Percentiles rank a stretch among this genome's conserved stretches.
These are phyloP conservation scores for Sporothrix variecibatus DNA, from an alignment of 2,329 filamentous ascomycete genomes.

Conservation along the genomic window DNA sequence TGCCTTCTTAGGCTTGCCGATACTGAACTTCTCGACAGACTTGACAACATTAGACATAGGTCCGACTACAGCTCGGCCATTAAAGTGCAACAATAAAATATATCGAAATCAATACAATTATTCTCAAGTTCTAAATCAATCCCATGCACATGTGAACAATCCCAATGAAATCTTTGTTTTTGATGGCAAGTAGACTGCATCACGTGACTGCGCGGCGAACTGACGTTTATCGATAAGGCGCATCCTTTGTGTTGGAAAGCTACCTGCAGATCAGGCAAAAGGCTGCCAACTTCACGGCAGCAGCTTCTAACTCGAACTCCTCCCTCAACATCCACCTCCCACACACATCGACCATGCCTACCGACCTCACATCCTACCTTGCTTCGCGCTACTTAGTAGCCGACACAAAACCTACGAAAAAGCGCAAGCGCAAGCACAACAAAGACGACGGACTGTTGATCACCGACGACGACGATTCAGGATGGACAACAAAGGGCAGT, in stretches of 20 bases:
- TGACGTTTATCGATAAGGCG: slow-evolving; percentile 16
- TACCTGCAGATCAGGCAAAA: not conserved
- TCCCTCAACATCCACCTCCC: not conserved
- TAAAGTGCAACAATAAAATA: not conserved
- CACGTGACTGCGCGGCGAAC: slow-evolving; percentile 17
- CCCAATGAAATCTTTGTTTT: not conserved
- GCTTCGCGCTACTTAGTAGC: slow-evolving; percentile 86
- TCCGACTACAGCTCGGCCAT: not conserved
- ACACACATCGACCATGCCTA: slow-evolving; percentile 47
- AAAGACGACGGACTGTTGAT: slow-evolving; percentile 57
- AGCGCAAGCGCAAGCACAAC: slow-evolving; percentile 62
- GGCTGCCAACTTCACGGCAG: not conserved
- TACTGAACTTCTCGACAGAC: not conserved
- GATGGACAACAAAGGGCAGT: slow-evolving; percentile 47
- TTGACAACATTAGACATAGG: not conserved
- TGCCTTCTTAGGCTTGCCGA: not conserved
- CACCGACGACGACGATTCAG: slow-evolving; percentile 62
- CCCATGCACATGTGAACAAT: not conserved
- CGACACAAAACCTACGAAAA: slow-evolving; percentile 60
- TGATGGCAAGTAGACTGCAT: not conserved
- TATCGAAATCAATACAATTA: not conserved
- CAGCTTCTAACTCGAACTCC: not conserved
- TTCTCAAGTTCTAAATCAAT: not conserved
- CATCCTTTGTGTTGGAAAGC: not conserved
- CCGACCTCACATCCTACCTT: slow-evolving; percentile 77